Evolutionary conservation across 805 yeast species (phyloP).

Genomic region (Jamesozyma rosinii): DNA sequence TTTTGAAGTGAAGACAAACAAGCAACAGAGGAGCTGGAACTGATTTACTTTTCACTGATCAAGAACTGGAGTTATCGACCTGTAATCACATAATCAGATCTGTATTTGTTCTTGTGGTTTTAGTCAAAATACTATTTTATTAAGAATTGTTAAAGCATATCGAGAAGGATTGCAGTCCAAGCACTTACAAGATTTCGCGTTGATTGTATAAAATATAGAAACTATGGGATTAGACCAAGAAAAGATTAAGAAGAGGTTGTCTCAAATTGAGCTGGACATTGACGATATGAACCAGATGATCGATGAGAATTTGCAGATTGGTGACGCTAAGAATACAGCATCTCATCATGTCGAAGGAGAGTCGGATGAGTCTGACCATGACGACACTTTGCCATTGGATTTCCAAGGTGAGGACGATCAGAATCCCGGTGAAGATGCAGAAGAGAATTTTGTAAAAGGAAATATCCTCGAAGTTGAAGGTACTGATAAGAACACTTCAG

Average conservation of each 20-base stretch:
- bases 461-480: too few species aligned
- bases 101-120: too few species aligned
- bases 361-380: not conserved
- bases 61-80: too few species aligned
- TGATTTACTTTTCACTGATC: too few species aligned
- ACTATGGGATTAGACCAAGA: slow-evolving; percentile 21
- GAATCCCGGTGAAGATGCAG: not conserved
- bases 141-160: too few species aligned
- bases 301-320: slow-evolving; percentile 26
- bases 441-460: not conserved
- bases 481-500: not conserved
- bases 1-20: not conserved
- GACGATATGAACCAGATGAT: slow-evolving; percentile 30
- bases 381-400: slow-evolving; percentile 1
- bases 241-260: slow-evolving; percentile 25
- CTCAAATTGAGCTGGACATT: slow-evolving; percentile 30
- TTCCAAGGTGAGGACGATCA: not conserved
- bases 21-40: too few species aligned
- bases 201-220: not conserved
- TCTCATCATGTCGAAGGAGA: slow-evolving; percentile 1
- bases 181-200: not conserved
- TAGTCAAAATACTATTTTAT: too few species aligned
- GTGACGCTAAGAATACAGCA: not conserved
- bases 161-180: too few species aligned
- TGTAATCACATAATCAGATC: too few species aligned